phyloP scores from a whole-genome alignment of 1,284 basidiomycete species.

The Anthracocystis walkeri region DNA sequence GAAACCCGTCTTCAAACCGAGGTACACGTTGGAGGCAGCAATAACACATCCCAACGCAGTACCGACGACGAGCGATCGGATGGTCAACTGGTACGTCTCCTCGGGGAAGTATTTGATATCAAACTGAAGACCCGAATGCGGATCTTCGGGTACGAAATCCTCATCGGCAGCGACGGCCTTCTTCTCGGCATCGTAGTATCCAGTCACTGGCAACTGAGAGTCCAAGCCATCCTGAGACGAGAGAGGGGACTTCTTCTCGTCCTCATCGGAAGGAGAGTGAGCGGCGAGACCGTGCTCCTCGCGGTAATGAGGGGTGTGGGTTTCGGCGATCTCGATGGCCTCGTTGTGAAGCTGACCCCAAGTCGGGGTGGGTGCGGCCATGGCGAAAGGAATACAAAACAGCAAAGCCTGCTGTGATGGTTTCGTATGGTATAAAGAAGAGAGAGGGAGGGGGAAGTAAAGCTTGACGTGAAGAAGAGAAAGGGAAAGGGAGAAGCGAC shows the following conservation, averaged over 20 bases:
- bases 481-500: not conserved
- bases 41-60: slow-evolving; percentile 76
- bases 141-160: slow-evolving; percentile 45
- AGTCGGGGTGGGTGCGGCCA: slow-evolving; percentile 45
- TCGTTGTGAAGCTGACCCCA: slow-evolving; percentile 50
- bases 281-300: slow-evolving; percentile 35
- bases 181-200: slow-evolving; percentile 49
- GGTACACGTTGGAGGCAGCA: slow-evolving; percentile 77
- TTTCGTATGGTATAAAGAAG: too few relatives aligned
- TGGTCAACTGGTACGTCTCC: slow-evolving; percentile 43
- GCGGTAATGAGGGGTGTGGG: slow-evolving; percentile 40
- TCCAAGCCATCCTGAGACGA: slow-evolving; percentile 41
- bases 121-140: slow-evolving; percentile 47
- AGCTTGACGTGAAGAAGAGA: slow-evolving; percentile 4
- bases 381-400: too few relatives aligned
- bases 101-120: slow-evolving; percentile 52
- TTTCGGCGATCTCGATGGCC: slow-evolving; percentile 52
- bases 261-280: slow-evolving; percentile 12
- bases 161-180: slow-evolving; percentile 41
- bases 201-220: slow-evolving; percentile 32
- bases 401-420: too few relatives aligned
- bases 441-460: not conserved
- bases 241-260: slow-evolving; percentile 50
- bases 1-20: slow-evolving; percentile 77
- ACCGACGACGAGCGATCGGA: slow-evolving; percentile 76